phyloP scores from a whole-genome alignment of 2,329 filamentous ascomycete species.

The Venturia oleaginea region DNA sequence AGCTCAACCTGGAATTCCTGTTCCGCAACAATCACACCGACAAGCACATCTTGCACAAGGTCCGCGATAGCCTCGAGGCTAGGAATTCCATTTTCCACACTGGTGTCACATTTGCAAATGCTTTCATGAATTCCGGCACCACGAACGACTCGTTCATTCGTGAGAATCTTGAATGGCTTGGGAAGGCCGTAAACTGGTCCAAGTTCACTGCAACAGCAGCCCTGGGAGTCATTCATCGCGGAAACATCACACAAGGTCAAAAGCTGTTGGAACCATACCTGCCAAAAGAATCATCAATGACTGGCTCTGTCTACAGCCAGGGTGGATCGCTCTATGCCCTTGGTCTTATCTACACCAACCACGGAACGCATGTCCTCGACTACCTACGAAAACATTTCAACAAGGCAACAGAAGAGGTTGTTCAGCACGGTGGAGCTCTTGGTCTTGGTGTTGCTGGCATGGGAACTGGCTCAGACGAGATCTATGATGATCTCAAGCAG shows the following conservation, averaged over 20 bases:
- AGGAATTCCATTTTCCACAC: constrained; percentile 98
- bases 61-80: constrained; percentile 89
- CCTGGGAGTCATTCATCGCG: constrained; percentile 90
- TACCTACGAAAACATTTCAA: constrained; percentile 70
- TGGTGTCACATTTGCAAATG: constrained; percentile 92
- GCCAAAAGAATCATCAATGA: constrained; percentile 64
- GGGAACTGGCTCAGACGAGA: constrained; percentile 83
- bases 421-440: constrained; percentile 91
- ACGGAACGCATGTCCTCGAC: constrained; percentile 79
- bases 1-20: constrained; percentile 90
- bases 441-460: constrained; percentile 95
- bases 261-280: constrained; percentile 93
- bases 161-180: constrained; percentile 94
- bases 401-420: constrained; percentile 76
- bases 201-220: constrained; percentile 98
- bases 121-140: constrained; percentile 98
- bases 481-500: constrained; percentile 83
- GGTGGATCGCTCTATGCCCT: constrained; percentile 93
- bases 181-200: constrained; percentile 98
- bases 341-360: constrained; percentile 93
- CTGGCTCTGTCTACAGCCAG: constrained; percentile 89
- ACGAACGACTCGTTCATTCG: constrained; percentile 98
- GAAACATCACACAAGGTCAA: constrained; percentile 85
- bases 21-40: constrained; percentile 94
- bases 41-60: constrained; percentile 85